These are phyloP conservation scores for Celoporthe dispersa DNA, from an alignment of 2,329 filamentous ascomycete genomes.

Conservation along the genomic window DNA sequence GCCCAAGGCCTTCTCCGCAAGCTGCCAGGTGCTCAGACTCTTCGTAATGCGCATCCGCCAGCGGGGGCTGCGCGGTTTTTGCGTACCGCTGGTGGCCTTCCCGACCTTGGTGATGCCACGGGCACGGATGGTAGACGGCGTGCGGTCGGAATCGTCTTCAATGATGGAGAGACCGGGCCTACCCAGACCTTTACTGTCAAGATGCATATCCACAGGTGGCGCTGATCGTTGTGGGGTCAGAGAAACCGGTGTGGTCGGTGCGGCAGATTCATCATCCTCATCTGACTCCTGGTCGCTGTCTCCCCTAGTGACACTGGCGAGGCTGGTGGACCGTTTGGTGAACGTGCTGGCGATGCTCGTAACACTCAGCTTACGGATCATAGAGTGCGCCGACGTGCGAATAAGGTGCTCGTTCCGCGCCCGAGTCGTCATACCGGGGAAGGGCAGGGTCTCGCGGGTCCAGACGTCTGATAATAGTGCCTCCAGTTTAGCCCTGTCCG, in stretches of 20 bases:
- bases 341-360: conserved; percentile 80
- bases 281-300: conserved; percentile 38
- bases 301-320: conserved; percentile 42
- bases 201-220: neutral
- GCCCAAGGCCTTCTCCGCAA: conserved; percentile 15
- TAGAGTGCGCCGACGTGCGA: conserved; percentile 77
- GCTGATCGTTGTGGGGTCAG: neutral
- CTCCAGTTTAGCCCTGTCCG: conserved; percentile 79
- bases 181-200: neutral
- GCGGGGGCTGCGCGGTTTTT: conserved; percentile 6
- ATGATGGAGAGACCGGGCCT: conserved; percentile 18
- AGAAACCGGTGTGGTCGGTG: neutral
- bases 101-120: neutral
- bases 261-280: conserved; percentile 11
- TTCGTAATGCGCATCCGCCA: conserved; percentile 25
- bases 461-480: conserved; percentile 76
- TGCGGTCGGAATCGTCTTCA: conserved; percentile 24
- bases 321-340: conserved; percentile 69
- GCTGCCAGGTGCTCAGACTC: conserved; percentile 26
- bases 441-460: conserved; percentile 80
- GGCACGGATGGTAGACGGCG: conserved; percentile 16
- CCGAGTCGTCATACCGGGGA: conserved; percentile 76
- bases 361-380: conserved; percentile 87
- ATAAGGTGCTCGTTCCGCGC: conserved; percentile 72
- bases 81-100: neutral